Conservation (phyloP, 1,139 yeast species). For the Spathaspora sp. region DNA sequence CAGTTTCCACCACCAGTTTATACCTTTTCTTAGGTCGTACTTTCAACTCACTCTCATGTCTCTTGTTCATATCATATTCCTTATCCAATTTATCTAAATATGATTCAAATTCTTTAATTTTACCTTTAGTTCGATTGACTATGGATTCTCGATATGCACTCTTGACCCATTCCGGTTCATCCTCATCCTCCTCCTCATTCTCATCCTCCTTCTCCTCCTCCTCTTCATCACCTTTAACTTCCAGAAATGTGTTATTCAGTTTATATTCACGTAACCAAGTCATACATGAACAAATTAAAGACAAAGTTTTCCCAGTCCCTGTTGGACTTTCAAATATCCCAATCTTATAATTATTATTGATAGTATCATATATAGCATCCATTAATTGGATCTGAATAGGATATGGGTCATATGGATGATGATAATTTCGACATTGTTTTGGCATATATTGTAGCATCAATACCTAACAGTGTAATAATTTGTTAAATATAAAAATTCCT, state of each 20-base stretch:
- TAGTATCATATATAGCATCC: slow-evolving; percentile 67
- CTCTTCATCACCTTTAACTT: slow-evolving; percentile 21
- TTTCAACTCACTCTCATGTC: slow-evolving; percentile 11
- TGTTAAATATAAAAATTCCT: too few relatives aligned
- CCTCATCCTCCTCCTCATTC: slow-evolving; percentile 38
- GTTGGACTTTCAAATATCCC: slow-evolving; percentile 94
- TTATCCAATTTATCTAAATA: slow-evolving; percentile 30
- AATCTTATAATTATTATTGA: slow-evolving; percentile 58
- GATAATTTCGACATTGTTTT: slow-evolving; percentile 26
- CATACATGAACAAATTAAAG: slow-evolving; percentile 82
- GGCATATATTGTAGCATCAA: not conserved
- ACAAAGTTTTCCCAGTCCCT: slow-evolving; percentile 90
- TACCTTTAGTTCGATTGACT: slow-evolving; percentile 26
- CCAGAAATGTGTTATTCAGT: slow-evolving; percentile 27
- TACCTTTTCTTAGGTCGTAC: not conserved
- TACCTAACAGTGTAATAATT: not conserved
- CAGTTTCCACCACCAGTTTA: slow-evolving; percentile 1
- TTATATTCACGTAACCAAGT: slow-evolving; percentile 78
- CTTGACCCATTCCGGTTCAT: slow-evolving; percentile 64
- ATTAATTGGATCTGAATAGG: slow-evolving; percentile 75
- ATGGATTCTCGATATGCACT: slow-evolving; percentile 40
- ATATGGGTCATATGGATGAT: slow-evolving; percentile 84
- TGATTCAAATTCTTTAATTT: slow-evolving; percentile 39
- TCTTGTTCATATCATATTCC: slow-evolving; percentile 15
- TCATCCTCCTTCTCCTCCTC: slow-evolving; percentile 15